phyloP scores from a whole-genome alignment of 305 asterid genomes.

The Striga hermonthica region DNA sequence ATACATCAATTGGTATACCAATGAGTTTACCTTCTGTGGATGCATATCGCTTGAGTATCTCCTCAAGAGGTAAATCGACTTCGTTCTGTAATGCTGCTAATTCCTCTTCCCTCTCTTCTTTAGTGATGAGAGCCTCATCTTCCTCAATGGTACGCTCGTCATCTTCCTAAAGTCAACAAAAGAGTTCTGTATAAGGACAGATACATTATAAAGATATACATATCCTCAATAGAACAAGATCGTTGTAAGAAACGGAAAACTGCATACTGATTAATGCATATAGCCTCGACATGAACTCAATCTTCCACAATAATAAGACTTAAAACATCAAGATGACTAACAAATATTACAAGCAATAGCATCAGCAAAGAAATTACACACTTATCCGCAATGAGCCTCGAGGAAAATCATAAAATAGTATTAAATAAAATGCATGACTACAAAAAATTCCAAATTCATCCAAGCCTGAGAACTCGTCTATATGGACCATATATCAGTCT shows the following conservation, averaged over 20 bases:
- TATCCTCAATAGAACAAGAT: constrained; percentile 1
- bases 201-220: constrained; percentile 17
- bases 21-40: constrained; percentile 51
- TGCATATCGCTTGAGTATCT: constrained; percentile 73
- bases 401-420: neutral
- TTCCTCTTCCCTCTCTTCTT: constrained; percentile 96
- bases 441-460: constrained; percentile 6
- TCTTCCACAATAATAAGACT: constrained; percentile 10
- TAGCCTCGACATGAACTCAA: constrained; percentile 28
- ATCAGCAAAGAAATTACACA: neutral
- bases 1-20: constrained; percentile 19
- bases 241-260: constrained; percentile 5
- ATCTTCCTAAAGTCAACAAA: constrained; percentile 76
- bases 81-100: constrained; percentile 78
- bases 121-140: constrained; percentile 89
- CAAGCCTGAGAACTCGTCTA: constrained; percentile 1
- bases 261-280: constrained; percentile 20
- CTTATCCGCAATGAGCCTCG: constrained; percentile 8
- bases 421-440: neutral
- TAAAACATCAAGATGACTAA: constrained; percentile 9
- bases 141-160: constrained; percentile 96
- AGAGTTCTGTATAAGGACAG: constrained; percentile 34
- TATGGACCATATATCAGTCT: constrained; percentile 10
- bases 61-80: constrained; percentile 84
- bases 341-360: constrained; percentile 4